Conservation (phyloP, 352 stramenopile species). For the Phytophthora fragariae region DNA sequence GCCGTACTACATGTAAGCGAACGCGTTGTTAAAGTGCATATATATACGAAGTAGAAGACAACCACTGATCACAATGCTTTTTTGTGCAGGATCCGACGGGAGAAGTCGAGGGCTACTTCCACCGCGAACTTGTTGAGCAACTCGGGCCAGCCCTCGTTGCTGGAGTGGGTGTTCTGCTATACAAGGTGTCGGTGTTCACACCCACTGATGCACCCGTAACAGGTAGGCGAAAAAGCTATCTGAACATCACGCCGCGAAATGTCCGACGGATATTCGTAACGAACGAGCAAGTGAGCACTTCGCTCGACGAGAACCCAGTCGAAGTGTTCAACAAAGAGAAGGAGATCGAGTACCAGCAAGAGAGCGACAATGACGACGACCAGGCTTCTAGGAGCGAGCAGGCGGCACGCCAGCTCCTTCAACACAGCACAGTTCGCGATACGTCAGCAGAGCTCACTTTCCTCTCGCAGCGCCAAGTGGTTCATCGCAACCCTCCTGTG, state of each 20-base stretch:
- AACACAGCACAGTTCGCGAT: constrained; percentile 56
- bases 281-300: constrained; percentile 31
- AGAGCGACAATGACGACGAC: constrained; percentile 47
- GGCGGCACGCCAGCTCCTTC: constrained; percentile 42
- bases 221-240: constrained; percentile 60
- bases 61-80: neutral
- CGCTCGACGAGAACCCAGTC: constrained; percentile 44
- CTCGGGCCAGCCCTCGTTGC: constrained; percentile 62
- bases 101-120: constrained; percentile 84
- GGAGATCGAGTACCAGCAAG: constrained; percentile 36
- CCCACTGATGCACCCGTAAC: constrained; percentile 58
- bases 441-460: constrained; percentile 78
- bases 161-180: constrained; percentile 63
- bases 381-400: constrained; percentile 32
- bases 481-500: constrained; percentile 75
- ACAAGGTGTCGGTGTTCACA: constrained; percentile 76
- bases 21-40: neutral
- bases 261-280: constrained; percentile 62
- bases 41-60: neutral
- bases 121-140: constrained; percentile 80
- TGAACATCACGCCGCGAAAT: constrained; percentile 80
- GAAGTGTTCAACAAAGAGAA: constrained; percentile 64
- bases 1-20: constrained; percentile 69
- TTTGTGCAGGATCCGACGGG: constrained; percentile 73
- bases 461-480: constrained; percentile 82